Conservation (phyloP, 345 rosid genomes). For the Salix caprea region DNA sequence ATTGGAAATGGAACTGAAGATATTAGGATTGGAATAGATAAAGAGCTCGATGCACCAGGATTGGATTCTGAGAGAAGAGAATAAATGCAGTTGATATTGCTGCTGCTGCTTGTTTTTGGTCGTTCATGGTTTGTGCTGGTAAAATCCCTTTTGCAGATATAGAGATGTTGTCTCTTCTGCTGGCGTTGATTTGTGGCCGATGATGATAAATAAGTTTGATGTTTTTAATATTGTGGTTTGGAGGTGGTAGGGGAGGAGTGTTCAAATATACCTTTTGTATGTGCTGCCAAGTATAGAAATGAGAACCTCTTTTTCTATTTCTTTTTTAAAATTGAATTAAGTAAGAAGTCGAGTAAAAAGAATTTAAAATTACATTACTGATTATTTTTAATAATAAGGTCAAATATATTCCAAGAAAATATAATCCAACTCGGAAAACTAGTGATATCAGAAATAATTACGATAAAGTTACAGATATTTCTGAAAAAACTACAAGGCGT, state of each 20-base stretch:
- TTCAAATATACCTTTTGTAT: neutral
- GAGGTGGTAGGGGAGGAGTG: neutral
- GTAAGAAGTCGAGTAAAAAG: too few species aligned
- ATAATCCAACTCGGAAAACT: too few species aligned
- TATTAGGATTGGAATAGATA: neutral
- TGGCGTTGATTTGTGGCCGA: neutral
- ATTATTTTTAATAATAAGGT: too few species aligned
- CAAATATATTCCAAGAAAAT: too few species aligned
- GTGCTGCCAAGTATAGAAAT: neutral
- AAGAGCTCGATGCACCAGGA: neutral
- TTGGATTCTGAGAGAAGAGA: slow-evolving; percentile 4
- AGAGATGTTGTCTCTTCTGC: neutral
- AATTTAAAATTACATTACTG: too few species aligned
- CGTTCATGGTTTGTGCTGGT: neutral
- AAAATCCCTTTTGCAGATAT: neutral
- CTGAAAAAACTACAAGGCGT: too few species aligned
- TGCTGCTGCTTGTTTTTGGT: neutral
- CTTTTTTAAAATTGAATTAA: too few species aligned
- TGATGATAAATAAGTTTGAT: neutral
- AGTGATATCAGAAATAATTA: too few species aligned
- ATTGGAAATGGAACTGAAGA: too few species aligned
- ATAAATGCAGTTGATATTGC: neutral
- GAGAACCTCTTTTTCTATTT: neutral
- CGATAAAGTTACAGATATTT: too few species aligned
- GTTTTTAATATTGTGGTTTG: neutral